Percentiles rank a stretch among this genome's conserved stretches.
These are phyloP conservation scores for Rhododendron henanense DNA, from an alignment of 148 eudicot species.

Conservation along the genomic window DNA sequence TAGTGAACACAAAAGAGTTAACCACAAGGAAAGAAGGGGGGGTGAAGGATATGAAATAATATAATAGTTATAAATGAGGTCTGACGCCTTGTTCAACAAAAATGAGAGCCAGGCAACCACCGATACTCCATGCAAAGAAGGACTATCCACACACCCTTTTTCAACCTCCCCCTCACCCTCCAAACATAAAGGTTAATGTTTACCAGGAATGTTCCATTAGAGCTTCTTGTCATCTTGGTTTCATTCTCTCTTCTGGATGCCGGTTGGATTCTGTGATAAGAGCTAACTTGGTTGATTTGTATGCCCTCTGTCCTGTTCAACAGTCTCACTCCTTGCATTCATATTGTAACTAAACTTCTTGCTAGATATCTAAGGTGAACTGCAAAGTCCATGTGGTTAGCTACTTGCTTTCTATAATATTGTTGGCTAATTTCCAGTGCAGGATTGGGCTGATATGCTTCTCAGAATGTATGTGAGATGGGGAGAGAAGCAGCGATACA, in stretches of 20 bases:
- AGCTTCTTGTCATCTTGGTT: neutral
- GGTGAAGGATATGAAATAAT: neutral
- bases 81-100: neutral
- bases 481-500: conserved; percentile 93
- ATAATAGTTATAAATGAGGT: neutral
- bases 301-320: neutral
- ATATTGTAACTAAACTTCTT: neutral
- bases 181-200: neutral
- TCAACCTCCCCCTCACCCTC: neutral
- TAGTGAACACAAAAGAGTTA: neutral
- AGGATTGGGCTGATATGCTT: conserved; percentile 99
- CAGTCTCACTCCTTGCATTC: neutral
- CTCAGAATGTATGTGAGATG: conserved; percentile 97
- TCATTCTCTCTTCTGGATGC: neutral
- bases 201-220: neutral
- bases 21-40: neutral
- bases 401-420: conserved; percentile 35
- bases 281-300: neutral
- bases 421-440: conserved; percentile 84
- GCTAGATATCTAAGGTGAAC: conserved; percentile 11
- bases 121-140: neutral
- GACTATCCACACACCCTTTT: neutral
- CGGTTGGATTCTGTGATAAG: neutral
- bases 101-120: neutral
- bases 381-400: neutral